Evolutionary conservation across 2,329 filamentous ascomycete genomes (phyloP).

Genomic region (Botrytis galanthina): DNA sequence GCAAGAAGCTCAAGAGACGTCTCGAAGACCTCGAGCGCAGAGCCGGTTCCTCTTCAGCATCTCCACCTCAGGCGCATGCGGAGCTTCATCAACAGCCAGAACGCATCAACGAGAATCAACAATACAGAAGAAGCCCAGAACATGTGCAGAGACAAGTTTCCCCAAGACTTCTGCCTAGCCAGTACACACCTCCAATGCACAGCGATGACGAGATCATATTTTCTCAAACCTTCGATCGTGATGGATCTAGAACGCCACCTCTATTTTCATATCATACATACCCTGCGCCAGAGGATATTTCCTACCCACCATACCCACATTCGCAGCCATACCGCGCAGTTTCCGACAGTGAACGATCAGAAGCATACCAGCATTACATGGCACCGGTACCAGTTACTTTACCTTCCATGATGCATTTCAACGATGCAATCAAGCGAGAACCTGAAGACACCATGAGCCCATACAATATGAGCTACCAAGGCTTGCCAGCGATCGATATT

Average conservation of each 20-base stretch:
- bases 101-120: conserved; percentile 34
- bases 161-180: conserved; percentile 47
- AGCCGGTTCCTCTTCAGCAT: conserved; percentile 61
- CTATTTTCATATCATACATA: conserved; percentile 68
- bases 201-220: conserved; percentile 67
- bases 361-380: conserved; percentile 56
- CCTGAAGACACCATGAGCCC: conserved; percentile 60
- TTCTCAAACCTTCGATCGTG: conserved; percentile 62
- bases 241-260: conserved; percentile 69
- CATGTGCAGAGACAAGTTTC: conserved; percentile 42
- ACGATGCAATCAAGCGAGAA: conserved; percentile 66
- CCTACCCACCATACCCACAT: conserved; percentile 58
- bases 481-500: conserved; percentile 59
- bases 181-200: conserved; percentile 62
- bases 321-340: conserved; percentile 54
- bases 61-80: conserved; percentile 52
- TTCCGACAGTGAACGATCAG: conserved; percentile 42
- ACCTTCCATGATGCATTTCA: conserved; percentile 63
- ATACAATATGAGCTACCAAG: conserved; percentile 66
- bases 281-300: conserved; percentile 61
- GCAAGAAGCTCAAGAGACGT: conserved; percentile 90
- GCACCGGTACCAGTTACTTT: conserved; percentile 57
- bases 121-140: conserved; percentile 35
- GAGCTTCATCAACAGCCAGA: conserved; percentile 43
- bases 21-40: conserved; percentile 81